Evolutionary conservation across 495 filamentous ascomycete genomes (phyloP).

Genomic region (Entonaema liquescens): DNA sequence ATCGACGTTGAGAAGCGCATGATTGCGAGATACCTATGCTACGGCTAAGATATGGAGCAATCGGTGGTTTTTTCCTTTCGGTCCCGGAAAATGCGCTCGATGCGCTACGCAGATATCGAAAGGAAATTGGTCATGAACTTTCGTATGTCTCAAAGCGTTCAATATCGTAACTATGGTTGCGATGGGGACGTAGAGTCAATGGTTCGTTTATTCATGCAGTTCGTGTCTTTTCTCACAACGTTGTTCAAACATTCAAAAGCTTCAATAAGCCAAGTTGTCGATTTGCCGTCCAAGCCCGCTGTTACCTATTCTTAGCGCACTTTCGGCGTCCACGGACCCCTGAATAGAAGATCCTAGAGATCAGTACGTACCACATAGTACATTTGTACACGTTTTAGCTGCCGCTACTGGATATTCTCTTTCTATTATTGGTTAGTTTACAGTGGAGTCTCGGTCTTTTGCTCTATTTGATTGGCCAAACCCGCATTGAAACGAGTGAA

Average conservation of each 20-base stretch:
- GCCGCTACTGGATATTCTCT: background rate
- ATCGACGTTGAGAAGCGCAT: conserved; percentile 40
- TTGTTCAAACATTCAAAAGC: conserved; percentile 23
- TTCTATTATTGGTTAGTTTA: background rate
- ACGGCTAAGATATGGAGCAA: background rate
- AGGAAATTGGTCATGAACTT: conserved; percentile 14
- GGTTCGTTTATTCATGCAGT: background rate
- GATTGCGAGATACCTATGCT: background rate
- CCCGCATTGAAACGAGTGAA: background rate
- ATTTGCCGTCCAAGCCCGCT: conserved; percentile 3
- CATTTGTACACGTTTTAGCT: conserved; percentile 16
- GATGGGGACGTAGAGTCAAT: background rate
- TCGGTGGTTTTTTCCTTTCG: background rate
- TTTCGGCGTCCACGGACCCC: conserved; percentile 14
- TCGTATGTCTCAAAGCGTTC: background rate
- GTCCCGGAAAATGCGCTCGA: conserved; percentile 23
- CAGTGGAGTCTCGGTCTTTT: background rate
- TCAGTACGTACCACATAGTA: background rate
- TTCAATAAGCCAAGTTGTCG: conserved; percentile 29
- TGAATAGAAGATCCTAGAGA: conserved; percentile 14
- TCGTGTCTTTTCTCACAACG: background rate
- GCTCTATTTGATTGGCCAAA: background rate
- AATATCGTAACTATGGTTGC: background rate
- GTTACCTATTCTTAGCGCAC: conserved; percentile 35
- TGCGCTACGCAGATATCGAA: conserved; percentile 21